Base-by-base conservation (phyloP, 129 eudicot species). In the Centaurea solstitialis region DNA sequence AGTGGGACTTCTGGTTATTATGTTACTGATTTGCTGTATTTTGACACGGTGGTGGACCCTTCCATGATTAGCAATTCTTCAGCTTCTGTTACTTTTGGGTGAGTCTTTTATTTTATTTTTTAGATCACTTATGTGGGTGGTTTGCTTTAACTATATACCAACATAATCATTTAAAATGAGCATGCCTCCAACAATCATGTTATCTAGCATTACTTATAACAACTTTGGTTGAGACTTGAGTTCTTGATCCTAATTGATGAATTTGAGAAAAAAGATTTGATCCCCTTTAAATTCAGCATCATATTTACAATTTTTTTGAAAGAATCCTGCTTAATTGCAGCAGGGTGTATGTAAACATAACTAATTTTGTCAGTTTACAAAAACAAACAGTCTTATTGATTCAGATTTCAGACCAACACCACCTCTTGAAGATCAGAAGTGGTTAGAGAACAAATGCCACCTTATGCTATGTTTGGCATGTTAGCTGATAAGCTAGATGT, bases 1-100 rank as follows among this genome's bases (percentile, higher is more conserved):
- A 96, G 99, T 83, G 97, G 97, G 72, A 96, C 99, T 40, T 73
- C 97, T 3, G 99, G 99, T 69, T 79, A 76, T 83, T 96, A 96
- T 81, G 86, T 96, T 5, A 83, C 95, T 10, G 99, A 96, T 81
- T 61, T 96, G 88, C 75, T 96, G 66, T 88, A 89, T 80, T 96
- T 96, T 68, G 95, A 93, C 71, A 87, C 91, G 23, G 80, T 96
- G 72, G 77, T 93, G 43, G 93, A 92, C 30, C 76, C 90, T 68
- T 89, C 99, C 17, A 71, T 85, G 84, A 80, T 87, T 75, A 95
- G 89, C 64, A 96, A 96, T 85, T 91, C 99, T 78, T 96, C 99
- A 0, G 93, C 99, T 76, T 77, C 92, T 67, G 81, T 96, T 67
- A 89, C 94, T n/a, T 96, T 96, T 33, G 99, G 99, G 99, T 96